phyloP scores from a whole-genome alignment of 1,284 basidiomycete genomes.

The Earliella scabrosa region DNA sequence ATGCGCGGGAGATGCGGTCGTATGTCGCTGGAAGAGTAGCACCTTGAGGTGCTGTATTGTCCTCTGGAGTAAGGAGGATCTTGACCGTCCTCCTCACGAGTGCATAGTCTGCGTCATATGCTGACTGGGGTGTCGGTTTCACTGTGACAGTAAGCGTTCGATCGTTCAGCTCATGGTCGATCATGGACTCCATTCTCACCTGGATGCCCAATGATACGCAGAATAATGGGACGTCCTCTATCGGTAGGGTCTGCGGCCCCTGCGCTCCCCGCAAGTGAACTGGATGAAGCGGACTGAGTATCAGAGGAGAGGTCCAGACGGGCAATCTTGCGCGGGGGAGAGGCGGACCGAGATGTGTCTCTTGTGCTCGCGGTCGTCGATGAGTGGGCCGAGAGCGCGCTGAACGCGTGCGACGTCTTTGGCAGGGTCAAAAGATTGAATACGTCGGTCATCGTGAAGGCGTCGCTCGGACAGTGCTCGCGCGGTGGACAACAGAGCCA shows the following conservation, averaged over 20 bases:
- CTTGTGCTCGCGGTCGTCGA: slow-evolving; percentile 29
- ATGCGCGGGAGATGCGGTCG: slow-evolving; percentile 59
- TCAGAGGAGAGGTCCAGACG: slow-evolving; percentile 67
- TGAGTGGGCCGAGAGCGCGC: slow-evolving; percentile 43
- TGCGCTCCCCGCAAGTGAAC: slow-evolving; percentile 41
- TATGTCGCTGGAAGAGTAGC: slow-evolving; percentile 50
- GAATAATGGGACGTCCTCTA: slow-evolving; percentile 42
- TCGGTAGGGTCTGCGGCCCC: slow-evolving; percentile 23
- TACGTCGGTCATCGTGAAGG: slow-evolving; percentile 28
- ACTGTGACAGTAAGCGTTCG: slow-evolving; percentile 19
- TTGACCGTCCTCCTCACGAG: slow-evolving; percentile 48
- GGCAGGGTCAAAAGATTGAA: slow-evolving; percentile 54
- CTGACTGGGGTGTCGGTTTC: slow-evolving; percentile 12
- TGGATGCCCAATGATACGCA: slow-evolving; percentile 47
- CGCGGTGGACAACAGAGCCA: too few relatives aligned
- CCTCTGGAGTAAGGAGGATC: slow-evolving; percentile 44
- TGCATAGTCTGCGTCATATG: slow-evolving; percentile 29
- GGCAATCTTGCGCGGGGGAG: slow-evolving; percentile 68
- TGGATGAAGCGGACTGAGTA: slow-evolving; percentile 53
- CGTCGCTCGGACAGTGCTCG: neutral
- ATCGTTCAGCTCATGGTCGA: neutral
- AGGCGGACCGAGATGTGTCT: slow-evolving; percentile 47
- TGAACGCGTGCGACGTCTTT: slow-evolving; percentile 55
- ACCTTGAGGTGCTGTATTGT: neutral
- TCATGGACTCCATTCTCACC: slow-evolving; percentile 35